Evolutionary conservation across 208 protist genomes (phyloP), one percentile per base, ranked within the genome.

Genomic region (Wallacemonas sp.): DNA sequence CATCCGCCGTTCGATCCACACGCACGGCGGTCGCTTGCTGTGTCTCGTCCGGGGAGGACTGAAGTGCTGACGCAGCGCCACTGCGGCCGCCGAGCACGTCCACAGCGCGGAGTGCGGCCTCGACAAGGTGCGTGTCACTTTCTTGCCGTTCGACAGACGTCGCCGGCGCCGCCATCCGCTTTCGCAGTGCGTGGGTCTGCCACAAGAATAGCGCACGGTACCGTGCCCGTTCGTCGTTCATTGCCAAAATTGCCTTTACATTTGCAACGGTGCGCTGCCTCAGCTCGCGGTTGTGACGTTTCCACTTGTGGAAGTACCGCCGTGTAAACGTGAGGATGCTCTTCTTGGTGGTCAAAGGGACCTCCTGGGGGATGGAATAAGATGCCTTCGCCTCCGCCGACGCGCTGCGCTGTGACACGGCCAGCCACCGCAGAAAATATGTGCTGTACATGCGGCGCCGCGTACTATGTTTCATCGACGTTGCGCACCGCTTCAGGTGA

Each of bases 401-500:
- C 21, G 61, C 57, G 9, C 68, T 47, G 0, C 55, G 60, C 56
- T 88, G 83, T 2, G 79, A 72, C 23, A 48, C 69, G 46, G 75
- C 70, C 29, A 91, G 73, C 88, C 88, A 94, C 26, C 75, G 77
- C n/a, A 90, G 19, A 48, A 92, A 89, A 38, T 80, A 79, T 29
- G 52, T 55, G 26, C 61, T 67, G 48, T 84, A 87, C 46, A 62
- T 63, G 9, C 68, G 70, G 21, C 81, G 80, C 8, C 77, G 32
- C n/a, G 52, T 69, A 41, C 67, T 70, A 65, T 83, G 78, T 65
- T 90, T 90, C 48, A 94, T 65, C 36, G 82, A 56, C 1, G 61
- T 81, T 9, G 88, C 73, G 61, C 88, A 94, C 23, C 85, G 73
- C 58, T 78, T 83, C 44, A 90, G 65, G 69, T 94, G 88, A 0